phyloP scores from a whole-genome alignment of 805 yeast genomes.

The Lachancea dasiensis region DNA sequence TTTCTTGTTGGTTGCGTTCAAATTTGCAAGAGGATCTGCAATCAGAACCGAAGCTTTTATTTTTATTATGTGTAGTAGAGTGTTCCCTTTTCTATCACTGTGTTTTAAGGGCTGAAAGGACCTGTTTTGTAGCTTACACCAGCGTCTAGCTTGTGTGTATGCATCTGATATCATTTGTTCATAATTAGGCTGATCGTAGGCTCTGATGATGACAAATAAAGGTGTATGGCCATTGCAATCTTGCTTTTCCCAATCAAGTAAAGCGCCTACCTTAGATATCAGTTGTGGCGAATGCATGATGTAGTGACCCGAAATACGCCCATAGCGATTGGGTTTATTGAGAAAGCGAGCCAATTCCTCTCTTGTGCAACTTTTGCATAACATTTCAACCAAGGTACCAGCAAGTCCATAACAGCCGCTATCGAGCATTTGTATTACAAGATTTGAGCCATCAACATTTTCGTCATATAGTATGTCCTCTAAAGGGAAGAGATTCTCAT shows the following conservation, averaged over 20 bases:
- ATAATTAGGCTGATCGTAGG: constrained; percentile 74
- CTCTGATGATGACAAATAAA: constrained; percentile 62
- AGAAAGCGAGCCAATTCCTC: constrained; percentile 46
- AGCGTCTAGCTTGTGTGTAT: constrained; percentile 38
- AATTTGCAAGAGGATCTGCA: constrained; percentile 34
- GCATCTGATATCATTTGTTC: constrained; percentile 41
- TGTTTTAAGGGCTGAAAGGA: constrained; percentile 52
- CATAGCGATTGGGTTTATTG: constrained; percentile 43
- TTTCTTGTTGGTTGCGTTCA: constrained; percentile 56
- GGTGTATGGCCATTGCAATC: constrained; percentile 75
- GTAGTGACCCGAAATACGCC: constrained; percentile 69
- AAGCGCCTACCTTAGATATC: constrained; percentile 48
- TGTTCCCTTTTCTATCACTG: constrained; percentile 65
- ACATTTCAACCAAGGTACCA: constrained; percentile 40
- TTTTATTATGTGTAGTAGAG: constrained; percentile 66
- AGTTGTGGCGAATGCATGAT: constrained; percentile 51
- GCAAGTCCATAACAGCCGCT: constrained; percentile 44
- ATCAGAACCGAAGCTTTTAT: constrained; percentile 42
- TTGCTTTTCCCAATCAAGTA: constrained; percentile 60
- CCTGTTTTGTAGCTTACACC: constrained; percentile 34
- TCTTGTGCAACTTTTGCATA: constrained; percentile 38
- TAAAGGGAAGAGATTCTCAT: constrained; percentile 46
- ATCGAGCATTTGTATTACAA: constrained; percentile 58
- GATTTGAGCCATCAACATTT: constrained; percentile 46
- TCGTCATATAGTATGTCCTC: constrained; percentile 66